These are phyloP conservation scores for Trichoderma gamsii DNA, from an alignment of 495 filamentous ascomycete species.

Conservation along the genomic window DNA sequence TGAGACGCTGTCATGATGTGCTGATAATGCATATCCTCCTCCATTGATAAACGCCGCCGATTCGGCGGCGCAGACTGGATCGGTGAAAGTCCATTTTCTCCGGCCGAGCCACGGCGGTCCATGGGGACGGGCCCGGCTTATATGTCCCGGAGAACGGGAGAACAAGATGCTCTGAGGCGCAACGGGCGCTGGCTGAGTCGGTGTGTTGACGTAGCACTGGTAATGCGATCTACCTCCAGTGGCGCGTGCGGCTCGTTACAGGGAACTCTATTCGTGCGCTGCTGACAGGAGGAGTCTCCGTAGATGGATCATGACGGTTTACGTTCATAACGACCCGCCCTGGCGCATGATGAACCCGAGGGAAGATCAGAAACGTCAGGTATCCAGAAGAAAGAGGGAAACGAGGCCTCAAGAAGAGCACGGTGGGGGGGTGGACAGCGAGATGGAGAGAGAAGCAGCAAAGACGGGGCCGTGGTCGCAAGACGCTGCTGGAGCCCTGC, in stretches of 20 bases:
- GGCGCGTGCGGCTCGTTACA: constrained; percentile 12
- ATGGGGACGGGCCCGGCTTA: constrained; percentile 5
- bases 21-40: constrained; percentile 20
- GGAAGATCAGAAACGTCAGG: not conserved
- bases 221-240: not conserved
- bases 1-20: constrained; percentile 13
- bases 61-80: constrained; percentile 12
- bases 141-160: constrained; percentile 4
- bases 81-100: constrained; percentile 6
- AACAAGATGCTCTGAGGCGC: not conserved
- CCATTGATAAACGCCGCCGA: constrained; percentile 22
- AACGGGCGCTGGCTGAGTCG: constrained; percentile 2
- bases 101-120: constrained; percentile 11
- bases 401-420: not conserved
- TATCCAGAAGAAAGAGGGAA: not conserved
- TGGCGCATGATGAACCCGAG: constrained; percentile 13
- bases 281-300: constrained; percentile 15
- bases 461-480: constrained; percentile 11
- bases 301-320: constrained; percentile 5
- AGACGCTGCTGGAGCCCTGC: constrained; percentile 7
- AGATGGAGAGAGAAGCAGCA: constrained; percentile 6
- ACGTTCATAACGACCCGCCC: constrained; percentile 16
- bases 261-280: constrained; percentile 10
- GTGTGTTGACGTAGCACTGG: constrained; percentile 13
- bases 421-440: constrained; percentile 8